Evolutionary conservation across 2,329 filamentous ascomycete species (phyloP), one percentile per base, ranked within the genome.

Genomic region (Colletotrichum sp.): DNA sequence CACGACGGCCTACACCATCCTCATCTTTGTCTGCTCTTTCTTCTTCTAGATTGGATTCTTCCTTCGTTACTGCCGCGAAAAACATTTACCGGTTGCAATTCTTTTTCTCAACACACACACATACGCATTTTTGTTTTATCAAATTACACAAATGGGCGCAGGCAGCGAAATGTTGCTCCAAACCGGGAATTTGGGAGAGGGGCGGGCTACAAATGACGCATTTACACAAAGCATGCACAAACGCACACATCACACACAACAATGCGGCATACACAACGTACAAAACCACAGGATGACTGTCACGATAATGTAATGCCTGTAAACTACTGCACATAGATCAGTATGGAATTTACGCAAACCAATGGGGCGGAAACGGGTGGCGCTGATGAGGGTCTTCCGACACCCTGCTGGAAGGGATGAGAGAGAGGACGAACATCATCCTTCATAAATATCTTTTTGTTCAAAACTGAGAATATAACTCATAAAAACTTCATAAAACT

Each of bases 1-100:
- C 4, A 86, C 88, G 9, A 91, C 90, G 1, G 77, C 83, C 6
- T 91, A 86, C 79, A 91, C 90, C 3, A 80, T 83, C 39, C 77
- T 89, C 69, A 80, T 90, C 70, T 91, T 91, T 79, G 86, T 88
- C 28, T 83, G 78, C 13, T 84, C 85, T 9, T 86, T 87, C 68
- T 83, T 87, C 68, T 75, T 85, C 28, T 77, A 68, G n/a, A 71
- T 22, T 61, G 44, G n/a, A 39, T 39, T 44, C 27, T 30, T 13
- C 39, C 39, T 44, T 44, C 39, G 39, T 44, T 11, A 44, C 39
- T 44, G 39, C 9, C 39, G 39, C 39, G 19, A n/a, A 44, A 44
- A 44, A 44, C 16, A n/a, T 44, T 44, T 44, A 44, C 39, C 39
- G 39, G 39, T 44, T n/a, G 52, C 57, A 34, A 34, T 6, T 8